Evolutionary conservation across 371 early-diverging fungal species (phyloP).

Genomic region (Mortierella polycephala): DNA sequence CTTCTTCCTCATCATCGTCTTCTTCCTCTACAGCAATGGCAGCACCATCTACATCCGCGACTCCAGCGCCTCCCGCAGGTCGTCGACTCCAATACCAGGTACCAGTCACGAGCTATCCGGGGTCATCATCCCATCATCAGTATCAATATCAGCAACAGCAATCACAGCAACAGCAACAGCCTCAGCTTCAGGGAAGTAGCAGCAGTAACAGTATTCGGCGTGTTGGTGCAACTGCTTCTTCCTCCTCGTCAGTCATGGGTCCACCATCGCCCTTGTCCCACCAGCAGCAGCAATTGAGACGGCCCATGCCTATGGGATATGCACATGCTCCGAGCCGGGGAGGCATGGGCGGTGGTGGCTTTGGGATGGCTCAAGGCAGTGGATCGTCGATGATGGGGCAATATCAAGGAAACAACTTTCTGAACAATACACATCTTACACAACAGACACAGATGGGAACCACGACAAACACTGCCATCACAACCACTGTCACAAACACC

Average conservation of each 20-base stretch:
- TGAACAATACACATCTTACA: no score
- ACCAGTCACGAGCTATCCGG: no score
- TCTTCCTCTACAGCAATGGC: no score
- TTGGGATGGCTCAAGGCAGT: no score
- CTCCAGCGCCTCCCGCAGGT: no score
- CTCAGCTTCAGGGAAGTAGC: conserved; percentile 3
- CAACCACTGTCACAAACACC: conserved; percentile 10
- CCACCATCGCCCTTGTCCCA: conserved; percentile 4
- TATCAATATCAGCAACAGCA: background rate
- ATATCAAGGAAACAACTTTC: no score
- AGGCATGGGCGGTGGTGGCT: background rate
- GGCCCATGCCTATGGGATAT: background rate
- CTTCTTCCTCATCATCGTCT: no score
- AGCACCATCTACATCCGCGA: no score
- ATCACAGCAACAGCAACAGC: background rate
- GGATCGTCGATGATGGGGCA: no score
- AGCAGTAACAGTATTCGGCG: conserved; percentile 7
- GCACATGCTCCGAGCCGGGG: background rate
- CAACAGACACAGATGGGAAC: conserved; percentile 11
- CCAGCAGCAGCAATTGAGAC: conserved; percentile 15
- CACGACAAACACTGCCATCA: conserved; percentile 14
- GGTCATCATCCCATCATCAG: no score
- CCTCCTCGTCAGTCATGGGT: conserved; percentile 13
- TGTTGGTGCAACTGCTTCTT: background rate
- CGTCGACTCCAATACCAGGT: no score